Evolutionary conservation across 495 filamentous ascomycete genomes (phyloP).

Genomic region (Podospora pseudocomata): DNA sequence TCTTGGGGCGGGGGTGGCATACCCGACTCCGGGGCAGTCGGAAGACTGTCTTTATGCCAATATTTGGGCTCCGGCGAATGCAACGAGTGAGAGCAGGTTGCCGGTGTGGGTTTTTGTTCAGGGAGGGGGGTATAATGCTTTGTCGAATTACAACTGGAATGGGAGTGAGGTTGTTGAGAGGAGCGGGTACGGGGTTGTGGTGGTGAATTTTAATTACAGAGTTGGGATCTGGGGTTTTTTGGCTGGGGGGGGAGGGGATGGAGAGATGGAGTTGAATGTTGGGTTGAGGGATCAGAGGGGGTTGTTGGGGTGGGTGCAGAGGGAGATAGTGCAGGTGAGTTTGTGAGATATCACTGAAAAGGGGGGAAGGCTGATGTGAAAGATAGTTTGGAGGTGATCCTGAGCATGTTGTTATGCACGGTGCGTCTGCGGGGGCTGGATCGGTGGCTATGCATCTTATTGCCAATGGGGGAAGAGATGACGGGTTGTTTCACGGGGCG

Average conservation of each 20-base stretch:
- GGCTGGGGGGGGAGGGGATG: constrained; percentile 51
- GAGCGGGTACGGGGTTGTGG: constrained; percentile 56
- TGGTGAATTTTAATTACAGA: constrained; percentile 73
- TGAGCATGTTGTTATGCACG: constrained; percentile 64
- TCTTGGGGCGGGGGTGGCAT: constrained; percentile 43
- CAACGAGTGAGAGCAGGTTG: constrained; percentile 45
- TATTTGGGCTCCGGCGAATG: constrained; percentile 63
- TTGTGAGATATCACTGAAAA: background rate
- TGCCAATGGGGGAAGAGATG: constrained; percentile 48
- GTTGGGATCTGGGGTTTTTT: constrained; percentile 74
- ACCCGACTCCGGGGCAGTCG: constrained; percentile 37
- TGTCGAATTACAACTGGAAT: constrained; percentile 65
- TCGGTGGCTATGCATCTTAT: constrained; percentile 64
- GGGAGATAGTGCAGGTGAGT: constrained; percentile 55
- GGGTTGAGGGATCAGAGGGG: constrained; percentile 69
- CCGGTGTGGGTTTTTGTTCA: constrained; percentile 74
- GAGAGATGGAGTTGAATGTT: constrained; percentile 56
- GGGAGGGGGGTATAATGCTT: constrained; percentile 63
- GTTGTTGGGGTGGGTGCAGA: constrained; percentile 65
- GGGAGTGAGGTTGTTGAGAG: constrained; percentile 58
- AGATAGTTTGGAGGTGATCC: constrained; percentile 69
- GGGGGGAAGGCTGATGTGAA: background rate
- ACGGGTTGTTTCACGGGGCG: constrained; percentile 39
- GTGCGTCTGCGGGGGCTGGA: constrained; percentile 67
- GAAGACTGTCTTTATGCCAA: constrained; percentile 78